phyloP scores from a whole-genome alignment of 2,329 filamentous ascomycete species.

The Ophiobolus disseminans region DNA sequence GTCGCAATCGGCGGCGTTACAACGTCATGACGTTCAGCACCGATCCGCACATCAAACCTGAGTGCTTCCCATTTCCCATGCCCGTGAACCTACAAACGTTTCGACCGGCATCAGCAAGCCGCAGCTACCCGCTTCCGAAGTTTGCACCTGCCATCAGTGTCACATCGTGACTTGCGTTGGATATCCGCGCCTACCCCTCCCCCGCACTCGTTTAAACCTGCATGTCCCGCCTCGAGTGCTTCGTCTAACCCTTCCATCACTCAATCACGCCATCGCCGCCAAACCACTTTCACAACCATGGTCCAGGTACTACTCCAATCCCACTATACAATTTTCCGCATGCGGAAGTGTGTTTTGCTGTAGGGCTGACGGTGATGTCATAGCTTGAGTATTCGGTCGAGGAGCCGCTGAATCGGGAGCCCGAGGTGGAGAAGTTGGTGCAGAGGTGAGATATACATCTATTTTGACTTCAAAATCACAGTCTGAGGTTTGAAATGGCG shows the following conservation, averaged over 20 bases:
- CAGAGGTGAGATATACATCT: slow-evolving; percentile 44
- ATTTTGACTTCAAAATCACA: neutral
- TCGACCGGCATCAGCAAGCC: neutral
- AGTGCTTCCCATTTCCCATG: neutral
- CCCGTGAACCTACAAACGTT: too few species aligned
- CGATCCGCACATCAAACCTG: neutral
- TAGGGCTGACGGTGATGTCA: slow-evolving; percentile 27
- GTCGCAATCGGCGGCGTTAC: too few species aligned
- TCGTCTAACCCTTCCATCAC: slow-evolving; percentile 28
- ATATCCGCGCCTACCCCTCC: slow-evolving; percentile 7
- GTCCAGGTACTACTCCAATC: slow-evolving; percentile 31
- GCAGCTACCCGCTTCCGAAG: slow-evolving; percentile 1
- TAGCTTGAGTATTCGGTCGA: slow-evolving; percentile 53
- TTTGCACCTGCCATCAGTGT: slow-evolving; percentile 2
- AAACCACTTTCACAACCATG: slow-evolving; percentile 32
- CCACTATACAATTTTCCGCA: slow-evolving; percentile 17
- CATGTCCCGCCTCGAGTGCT: slow-evolving; percentile 6
- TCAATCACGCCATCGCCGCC: slow-evolving; percentile 40
- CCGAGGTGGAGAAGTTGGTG: slow-evolving; percentile 53
- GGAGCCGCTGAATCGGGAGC: slow-evolving; percentile 59
- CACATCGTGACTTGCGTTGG: neutral
- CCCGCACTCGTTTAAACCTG: slow-evolving; percentile 26
- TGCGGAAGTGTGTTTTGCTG: slow-evolving; percentile 20
- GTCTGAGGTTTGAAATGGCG: neutral
- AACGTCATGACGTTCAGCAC: too few species aligned